A percentile compares a stretch with the other conserved stretches of the same genome.
These are phyloP conservation scores for Claviceps fusiformis DNA, from an alignment of 2,329 filamentous ascomycete genomes.

Conservation along the genomic window DNA sequence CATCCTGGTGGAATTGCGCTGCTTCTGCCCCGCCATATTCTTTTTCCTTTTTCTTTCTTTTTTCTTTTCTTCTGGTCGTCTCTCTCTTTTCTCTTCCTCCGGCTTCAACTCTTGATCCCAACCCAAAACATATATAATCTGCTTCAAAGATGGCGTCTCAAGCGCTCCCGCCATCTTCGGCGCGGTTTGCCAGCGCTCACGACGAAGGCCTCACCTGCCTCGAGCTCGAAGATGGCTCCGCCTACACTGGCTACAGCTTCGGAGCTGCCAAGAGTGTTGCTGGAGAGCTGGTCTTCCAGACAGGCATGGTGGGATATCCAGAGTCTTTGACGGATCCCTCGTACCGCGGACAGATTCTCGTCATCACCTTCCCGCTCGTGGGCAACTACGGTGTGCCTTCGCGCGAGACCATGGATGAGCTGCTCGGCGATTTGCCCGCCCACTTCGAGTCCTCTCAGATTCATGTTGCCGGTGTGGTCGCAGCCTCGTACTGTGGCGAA, in stretches of 20 bases:
- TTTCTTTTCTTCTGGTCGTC: background rate
- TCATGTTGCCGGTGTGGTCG: constrained; percentile 83
- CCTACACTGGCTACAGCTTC: constrained; percentile 93
- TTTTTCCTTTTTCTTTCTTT: too few relatives aligned
- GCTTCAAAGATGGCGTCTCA: constrained; percentile 18
- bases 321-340: constrained; percentile 84
- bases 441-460: constrained; percentile 90
- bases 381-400: constrained; percentile 97
- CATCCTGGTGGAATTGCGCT: constrained; percentile 9
- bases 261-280: constrained; percentile 88
- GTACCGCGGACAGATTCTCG: constrained; percentile 87
- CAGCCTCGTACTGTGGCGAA: constrained; percentile 85
- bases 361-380: constrained; percentile 95
- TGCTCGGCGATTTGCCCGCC: constrained; percentile 74
- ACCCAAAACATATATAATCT: background rate
- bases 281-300: constrained; percentile 98
- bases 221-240: constrained; percentile 81
- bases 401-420: constrained; percentile 67
- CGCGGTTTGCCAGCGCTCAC: constrained; percentile 37
- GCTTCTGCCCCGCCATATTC: constrained; percentile 17
- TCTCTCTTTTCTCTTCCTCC: background rate
- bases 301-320: constrained; percentile 97
- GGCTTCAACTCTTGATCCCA: background rate
- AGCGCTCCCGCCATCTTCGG: constrained; percentile 42
- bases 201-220: constrained; percentile 62